Conservation (phyloP, 805 yeast genomes). For the Ogataea degrootiae region DNA sequence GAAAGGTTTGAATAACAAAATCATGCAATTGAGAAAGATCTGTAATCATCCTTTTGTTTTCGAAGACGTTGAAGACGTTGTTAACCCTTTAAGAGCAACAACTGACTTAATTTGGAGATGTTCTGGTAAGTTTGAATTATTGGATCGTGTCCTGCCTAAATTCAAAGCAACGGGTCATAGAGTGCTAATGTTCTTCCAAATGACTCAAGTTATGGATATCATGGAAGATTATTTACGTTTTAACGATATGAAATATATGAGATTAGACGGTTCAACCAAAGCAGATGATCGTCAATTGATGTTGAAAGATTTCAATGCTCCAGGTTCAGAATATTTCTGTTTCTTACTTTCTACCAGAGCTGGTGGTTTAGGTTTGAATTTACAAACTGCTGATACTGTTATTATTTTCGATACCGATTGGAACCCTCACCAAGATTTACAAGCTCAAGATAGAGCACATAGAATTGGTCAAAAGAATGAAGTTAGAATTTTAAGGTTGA, state of each 20-base stretch:
- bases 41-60: slow-evolving; percentile 87
- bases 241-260: slow-evolving; percentile 61
- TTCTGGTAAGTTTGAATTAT: slow-evolving; percentile 75
- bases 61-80: slow-evolving; percentile 70
- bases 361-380: slow-evolving; percentile 82
- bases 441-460: slow-evolving; percentile 88
- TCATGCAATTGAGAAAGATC: slow-evolving; percentile 81
- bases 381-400: slow-evolving; percentile 86
- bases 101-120: slow-evolving; percentile 70
- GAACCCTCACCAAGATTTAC: slow-evolving; percentile 91
- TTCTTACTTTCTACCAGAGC: slow-evolving; percentile 81
- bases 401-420: slow-evolving; percentile 85
- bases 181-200: slow-evolving; percentile 78
- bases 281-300: slow-evolving; percentile 78
- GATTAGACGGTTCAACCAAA: slow-evolving; percentile 79
- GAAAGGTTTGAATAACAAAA: slow-evolving; percentile 74
- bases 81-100: slow-evolving; percentile 59
- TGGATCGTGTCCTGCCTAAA: slow-evolving; percentile 73
- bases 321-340: slow-evolving; percentile 71
- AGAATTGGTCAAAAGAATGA: slow-evolving; percentile 88
- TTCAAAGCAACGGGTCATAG: slow-evolving; percentile 71
- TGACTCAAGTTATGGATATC: slow-evolving; percentile 87
- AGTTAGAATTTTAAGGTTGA: slow-evolving; percentile 74
- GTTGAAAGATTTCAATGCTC: slow-evolving; percentile 71
- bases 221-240: slow-evolving; percentile 79